Conservation (phyloP, 371 early-diverging fungal genomes). For the Mucor racemosus region DNA sequence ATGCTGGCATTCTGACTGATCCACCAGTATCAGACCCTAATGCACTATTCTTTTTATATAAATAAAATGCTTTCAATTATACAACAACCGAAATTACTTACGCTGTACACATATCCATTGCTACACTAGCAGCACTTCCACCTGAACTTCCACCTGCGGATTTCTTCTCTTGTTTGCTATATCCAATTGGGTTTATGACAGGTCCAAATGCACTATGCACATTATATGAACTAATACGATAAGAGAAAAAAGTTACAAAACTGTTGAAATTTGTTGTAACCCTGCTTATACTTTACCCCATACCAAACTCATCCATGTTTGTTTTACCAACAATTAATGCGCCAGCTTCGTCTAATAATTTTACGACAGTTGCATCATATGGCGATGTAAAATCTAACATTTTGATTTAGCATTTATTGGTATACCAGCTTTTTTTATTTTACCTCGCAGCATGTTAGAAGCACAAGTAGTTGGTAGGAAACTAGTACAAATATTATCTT, state of each 20-base stretch:
- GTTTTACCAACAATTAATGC: slow-evolving; percentile 82
- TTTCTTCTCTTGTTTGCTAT: slow-evolving; percentile 28
- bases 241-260: not conserved
- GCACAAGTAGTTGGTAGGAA: slow-evolving; percentile 71
- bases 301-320: slow-evolving; percentile 98
- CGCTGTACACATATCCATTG: slow-evolving; percentile 76
- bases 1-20: slow-evolving; percentile 90
- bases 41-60: slow-evolving; percentile 45
- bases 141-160: slow-evolving; percentile 94
- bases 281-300: slow-evolving; percentile 68
- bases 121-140: slow-evolving; percentile 94
- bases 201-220: slow-evolving; percentile 56
- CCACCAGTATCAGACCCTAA: slow-evolving; percentile 96
- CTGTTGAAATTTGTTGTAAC: not conserved
- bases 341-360: slow-evolving; percentile 66
- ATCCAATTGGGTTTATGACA: slow-evolving; percentile 53
- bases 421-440: not conserved
- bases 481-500: slow-evolving; percentile 74
- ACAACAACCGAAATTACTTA: slow-evolving; percentile 35
- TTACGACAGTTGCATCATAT: slow-evolving; percentile 79
- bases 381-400: slow-evolving; percentile 72
- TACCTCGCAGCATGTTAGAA: slow-evolving; percentile 71
- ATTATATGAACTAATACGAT: slow-evolving; percentile 52
- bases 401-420: not conserved
- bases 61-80: not conserved